Base-by-base conservation (phyloP, 768 basidiomycete species). In the Dioszegia crocea region DNA sequence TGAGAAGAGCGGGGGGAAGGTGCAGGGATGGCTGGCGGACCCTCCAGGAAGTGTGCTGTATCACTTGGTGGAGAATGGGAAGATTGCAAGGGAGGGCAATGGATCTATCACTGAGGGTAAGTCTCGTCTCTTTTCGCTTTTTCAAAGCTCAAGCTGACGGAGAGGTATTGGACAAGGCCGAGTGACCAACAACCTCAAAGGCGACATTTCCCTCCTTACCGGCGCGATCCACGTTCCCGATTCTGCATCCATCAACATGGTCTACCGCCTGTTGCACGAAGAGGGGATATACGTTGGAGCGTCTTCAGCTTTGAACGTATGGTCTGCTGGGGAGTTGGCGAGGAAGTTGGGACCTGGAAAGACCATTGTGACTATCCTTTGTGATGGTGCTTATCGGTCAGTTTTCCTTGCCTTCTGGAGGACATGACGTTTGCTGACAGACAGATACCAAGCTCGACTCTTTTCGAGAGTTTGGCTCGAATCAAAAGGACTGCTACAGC, bases 271-370 rank as follows among this genome's bases (percentile, higher is more conserved):
- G 27, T 80, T 99, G 45, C 89, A 97, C 70, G 83, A 85, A 12
- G 96, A 97, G 74, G 96, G 96, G 0, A 70, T 99, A 38, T 99
- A 99, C 78, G 78, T 99, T 43, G 96, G 96, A 11, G 93, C 93
- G 2, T 92, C 89, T 62, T 86, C 90, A 5, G 91, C 96, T 0
- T 78, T 98, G 62, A 99, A 99, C 73, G 91, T 96, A 21, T 92
- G 91, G 38, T 91, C 94, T 10, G 93, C 94, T 0, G 84, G 85
- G 12, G 87, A 98, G 73, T 82, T 98, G 21, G 93, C 91, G 1
- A 81, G 83, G 64, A 86, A 85, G 68, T 81, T 97, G 1, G 93
- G 90, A 17, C 87, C 85, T 80, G 93, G 93, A 83, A 71, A 61
- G 43, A 89, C 82, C 16, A 81, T 98, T 27, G 91, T 85, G 1